phyloP scores from a whole-genome alignment of 2,329 filamentous ascomycete genomes.

The Aspergillus versicolor region DNA sequence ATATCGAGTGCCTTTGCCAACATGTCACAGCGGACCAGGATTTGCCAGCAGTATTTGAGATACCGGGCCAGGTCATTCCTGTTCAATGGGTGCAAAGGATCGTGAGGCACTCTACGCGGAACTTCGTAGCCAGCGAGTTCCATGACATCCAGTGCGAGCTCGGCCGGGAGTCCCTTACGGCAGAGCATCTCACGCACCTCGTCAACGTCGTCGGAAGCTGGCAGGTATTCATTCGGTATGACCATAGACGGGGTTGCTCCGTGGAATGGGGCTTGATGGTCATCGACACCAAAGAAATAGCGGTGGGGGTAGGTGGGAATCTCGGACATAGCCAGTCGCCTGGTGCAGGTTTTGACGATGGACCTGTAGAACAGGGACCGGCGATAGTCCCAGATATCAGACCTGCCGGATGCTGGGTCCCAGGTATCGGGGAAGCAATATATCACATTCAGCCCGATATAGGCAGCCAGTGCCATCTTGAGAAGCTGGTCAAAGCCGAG shows the following conservation, averaged over 20 bases:
- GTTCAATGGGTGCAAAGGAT: constrained; percentile 3
- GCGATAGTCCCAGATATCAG: neutral
- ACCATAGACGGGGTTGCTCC: neutral
- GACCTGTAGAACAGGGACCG: neutral
- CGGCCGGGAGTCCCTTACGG: neutral
- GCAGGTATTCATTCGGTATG: neutral
- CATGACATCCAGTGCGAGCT: neutral
- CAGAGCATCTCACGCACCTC: neutral
- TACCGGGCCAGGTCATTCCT: neutral
- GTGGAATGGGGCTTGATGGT: neutral
- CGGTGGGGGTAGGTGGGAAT: neutral
- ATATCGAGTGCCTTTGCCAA: neutral
- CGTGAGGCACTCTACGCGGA: neutral
- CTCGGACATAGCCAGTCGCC: neutral
- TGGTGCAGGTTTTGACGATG: neutral
- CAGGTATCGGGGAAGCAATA: constrained; percentile 50
- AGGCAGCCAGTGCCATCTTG: constrained; percentile 16
- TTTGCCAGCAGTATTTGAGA: neutral
- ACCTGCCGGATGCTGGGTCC: neutral
- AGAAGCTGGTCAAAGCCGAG: neutral
- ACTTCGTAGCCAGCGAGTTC: neutral
- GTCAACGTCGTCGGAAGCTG: neutral
- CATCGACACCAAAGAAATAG: constrained; percentile 1
- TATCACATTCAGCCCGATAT: constrained; percentile 35
- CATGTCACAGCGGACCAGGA: constrained; percentile 3